Evolutionary conservation across 768 basidiomycete species (phyloP).

Genomic region (Pleurotus tuber-regium): DNA sequence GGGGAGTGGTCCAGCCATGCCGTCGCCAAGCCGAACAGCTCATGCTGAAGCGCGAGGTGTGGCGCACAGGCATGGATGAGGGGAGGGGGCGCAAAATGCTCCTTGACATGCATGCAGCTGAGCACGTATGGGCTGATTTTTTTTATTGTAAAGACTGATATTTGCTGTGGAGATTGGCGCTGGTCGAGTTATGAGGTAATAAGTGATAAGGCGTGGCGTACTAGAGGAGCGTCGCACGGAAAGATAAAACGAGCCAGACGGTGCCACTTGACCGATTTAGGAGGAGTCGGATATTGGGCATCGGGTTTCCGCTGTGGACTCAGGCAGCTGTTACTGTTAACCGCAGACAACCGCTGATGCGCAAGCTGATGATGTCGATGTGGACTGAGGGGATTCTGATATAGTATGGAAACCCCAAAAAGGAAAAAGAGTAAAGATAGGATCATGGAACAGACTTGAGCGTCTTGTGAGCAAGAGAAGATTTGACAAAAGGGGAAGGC

Average conservation of each 20-base stretch:
- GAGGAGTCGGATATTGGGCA: neutral
- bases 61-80: neutral
- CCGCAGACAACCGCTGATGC: too few species aligned
- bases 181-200: too few species aligned
- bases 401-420: too few species aligned
- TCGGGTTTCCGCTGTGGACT: constrained; percentile 2
- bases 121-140: neutral
- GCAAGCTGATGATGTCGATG: too few species aligned
- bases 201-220: neutral
- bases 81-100: neutral
- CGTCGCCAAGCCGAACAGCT: neutral
- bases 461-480: too few species aligned
- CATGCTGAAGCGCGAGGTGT: constrained; percentile 1
- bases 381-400: too few species aligned
- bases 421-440: neutral
- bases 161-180: neutral
- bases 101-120: neutral
- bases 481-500: too few species aligned
- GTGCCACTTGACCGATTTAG: too few species aligned
- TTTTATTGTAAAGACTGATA: neutral
- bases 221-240: neutral
- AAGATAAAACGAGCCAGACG: too few species aligned
- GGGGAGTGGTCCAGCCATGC: neutral
- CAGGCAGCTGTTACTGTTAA: neutral
- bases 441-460: too few species aligned